phyloP scores from a whole-genome alignment of 352 stramenopile species.

The Aphanomyces cochlioides region DNA sequence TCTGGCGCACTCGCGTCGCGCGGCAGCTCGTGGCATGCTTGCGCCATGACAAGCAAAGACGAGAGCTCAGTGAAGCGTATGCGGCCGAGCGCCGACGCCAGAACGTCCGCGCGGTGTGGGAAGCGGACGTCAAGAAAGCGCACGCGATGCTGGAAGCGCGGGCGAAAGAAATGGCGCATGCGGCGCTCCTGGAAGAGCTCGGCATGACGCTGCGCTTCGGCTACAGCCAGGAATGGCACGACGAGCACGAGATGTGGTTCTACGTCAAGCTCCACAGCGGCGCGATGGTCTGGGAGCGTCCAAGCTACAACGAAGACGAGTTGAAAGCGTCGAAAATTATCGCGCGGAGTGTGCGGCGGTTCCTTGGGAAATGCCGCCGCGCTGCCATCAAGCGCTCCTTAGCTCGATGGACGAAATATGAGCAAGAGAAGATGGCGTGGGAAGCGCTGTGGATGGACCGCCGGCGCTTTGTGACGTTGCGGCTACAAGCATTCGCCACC shows the following conservation, averaged over 20 bases:
- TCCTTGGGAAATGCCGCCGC: conserved; percentile 15
- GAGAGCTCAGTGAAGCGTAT: conserved; percentile 46
- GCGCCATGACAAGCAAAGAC: conserved; percentile 37
- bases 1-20: conserved; percentile 50
- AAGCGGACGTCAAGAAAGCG: conserved; percentile 55
- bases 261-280: conserved; percentile 36
- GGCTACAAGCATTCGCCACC: neutral
- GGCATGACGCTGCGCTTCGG: conserved; percentile 47
- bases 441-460: conserved; percentile 28
- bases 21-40: conserved; percentile 44
- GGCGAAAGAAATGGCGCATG: conserved; percentile 37
- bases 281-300: conserved; percentile 20
- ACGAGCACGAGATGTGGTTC: conserved; percentile 40
- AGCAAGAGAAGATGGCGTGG: conserved; percentile 18
- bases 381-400: neutral
- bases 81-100: conserved; percentile 51
- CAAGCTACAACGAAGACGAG: conserved; percentile 2
- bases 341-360: conserved; percentile 3
- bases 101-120: conserved; percentile 62
- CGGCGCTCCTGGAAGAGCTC: conserved; percentile 40
- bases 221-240: conserved; percentile 60
- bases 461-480: conserved; percentile 14
- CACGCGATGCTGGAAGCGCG: conserved; percentile 49
- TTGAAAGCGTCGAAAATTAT: neutral
- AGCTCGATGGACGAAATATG: conserved; percentile 12